Percentiles rank a stretch among this genome's conserved stretches.
These are phyloP conservation scores for Zygosaccharomyces rouxii DNA, from an alignment of 805 yeast species.

Conservation along the genomic window DNA sequence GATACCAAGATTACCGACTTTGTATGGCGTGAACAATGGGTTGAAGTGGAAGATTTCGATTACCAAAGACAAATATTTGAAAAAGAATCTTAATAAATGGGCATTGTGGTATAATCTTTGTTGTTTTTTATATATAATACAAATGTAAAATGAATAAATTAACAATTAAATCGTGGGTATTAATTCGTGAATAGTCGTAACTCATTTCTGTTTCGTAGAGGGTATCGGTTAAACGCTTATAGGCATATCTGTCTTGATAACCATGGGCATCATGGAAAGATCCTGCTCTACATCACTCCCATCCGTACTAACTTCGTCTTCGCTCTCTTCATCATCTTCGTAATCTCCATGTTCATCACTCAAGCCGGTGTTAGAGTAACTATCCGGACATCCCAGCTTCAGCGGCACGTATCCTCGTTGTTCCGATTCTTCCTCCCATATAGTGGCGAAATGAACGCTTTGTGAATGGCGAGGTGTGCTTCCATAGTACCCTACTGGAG, in stretches of 20 bases:
- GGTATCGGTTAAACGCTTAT: neutral
- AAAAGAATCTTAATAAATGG: neutral
- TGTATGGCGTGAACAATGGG: slow-evolving; percentile 56
- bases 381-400: slow-evolving; percentile 1
- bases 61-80: slow-evolving; percentile 29
- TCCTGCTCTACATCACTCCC: slow-evolving; percentile 13
- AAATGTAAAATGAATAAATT: neutral
- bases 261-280: slow-evolving; percentile 7
- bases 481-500: slow-evolving; percentile 9
- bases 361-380: neutral
- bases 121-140: neutral
- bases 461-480: slow-evolving; percentile 6
- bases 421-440: slow-evolving; percentile 4
- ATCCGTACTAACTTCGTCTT: slow-evolving; percentile 5
- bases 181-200: neutral
- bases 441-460: slow-evolving; percentile 2
- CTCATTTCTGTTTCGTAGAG: neutral
- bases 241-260: neutral
- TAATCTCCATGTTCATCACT: slow-evolving; percentile 9
- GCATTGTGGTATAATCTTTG: neutral
- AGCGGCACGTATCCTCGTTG: slow-evolving; percentile 7
- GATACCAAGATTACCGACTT: slow-evolving; percentile 38
- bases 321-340: slow-evolving; percentile 12
- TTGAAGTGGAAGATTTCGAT: slow-evolving; percentile 60
- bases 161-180: neutral